A percentile compares a stretch with the other conserved stretches of the same genome.
Conservation (phyloP, 73 alveolate species). For the Paramecium sonneborni region DNA sequence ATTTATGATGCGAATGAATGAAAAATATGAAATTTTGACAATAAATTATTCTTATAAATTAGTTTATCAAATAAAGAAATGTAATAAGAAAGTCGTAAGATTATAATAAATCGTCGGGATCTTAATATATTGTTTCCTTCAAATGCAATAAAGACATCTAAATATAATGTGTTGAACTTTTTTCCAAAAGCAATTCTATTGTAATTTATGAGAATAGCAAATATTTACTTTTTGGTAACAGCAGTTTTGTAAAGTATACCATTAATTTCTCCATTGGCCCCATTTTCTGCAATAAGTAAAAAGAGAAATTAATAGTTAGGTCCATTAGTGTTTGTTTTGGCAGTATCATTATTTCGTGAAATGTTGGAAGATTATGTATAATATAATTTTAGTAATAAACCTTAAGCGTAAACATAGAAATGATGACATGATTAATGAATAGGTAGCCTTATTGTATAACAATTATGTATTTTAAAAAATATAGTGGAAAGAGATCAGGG, state of each 20-base stretch:
- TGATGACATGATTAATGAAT: constrained; percentile 58
- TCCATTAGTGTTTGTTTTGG: constrained; percentile 95
- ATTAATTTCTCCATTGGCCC: constrained; percentile 91
- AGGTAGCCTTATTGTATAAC: constrained; percentile 43
- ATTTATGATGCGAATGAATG: neutral
- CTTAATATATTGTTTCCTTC: constrained; percentile 2
- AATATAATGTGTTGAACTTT: constrained; percentile 76
- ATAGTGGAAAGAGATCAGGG: constrained; percentile 67
- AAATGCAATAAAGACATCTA: constrained; percentile 78
- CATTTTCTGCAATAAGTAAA: constrained; percentile 88
- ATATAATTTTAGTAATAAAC: constrained; percentile 50
- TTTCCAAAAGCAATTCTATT: constrained; percentile 76
- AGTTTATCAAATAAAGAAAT: neutral
- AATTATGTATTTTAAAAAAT: constrained; percentile 57
- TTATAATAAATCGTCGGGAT: neutral
- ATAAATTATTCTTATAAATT: neutral
- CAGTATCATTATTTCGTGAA: constrained; percentile 95
- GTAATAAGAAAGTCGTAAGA: constrained; percentile 2
- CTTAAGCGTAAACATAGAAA: constrained; percentile 56
- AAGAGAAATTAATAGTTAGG: neutral
- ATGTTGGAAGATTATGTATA: constrained; percentile 90
- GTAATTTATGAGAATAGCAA: constrained; percentile 80
- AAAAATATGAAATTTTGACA: neutral
- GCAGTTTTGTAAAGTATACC: constrained; percentile 86
- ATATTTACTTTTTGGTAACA: constrained; percentile 76